phyloP scores from a whole-genome alignment of 345 rosid species.

The Rhizophora apiculata region DNA sequence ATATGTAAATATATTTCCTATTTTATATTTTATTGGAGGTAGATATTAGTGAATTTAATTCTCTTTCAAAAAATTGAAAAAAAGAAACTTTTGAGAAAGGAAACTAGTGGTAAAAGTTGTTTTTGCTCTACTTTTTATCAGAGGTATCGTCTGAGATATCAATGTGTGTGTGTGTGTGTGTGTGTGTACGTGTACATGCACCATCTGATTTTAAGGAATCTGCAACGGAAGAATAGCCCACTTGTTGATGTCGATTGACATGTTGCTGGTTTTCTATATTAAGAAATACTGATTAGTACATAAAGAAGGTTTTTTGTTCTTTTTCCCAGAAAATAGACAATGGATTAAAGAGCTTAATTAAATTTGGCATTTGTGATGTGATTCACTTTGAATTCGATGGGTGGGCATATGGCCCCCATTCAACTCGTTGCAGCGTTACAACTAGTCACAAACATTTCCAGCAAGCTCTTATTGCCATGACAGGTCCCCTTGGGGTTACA shows the following conservation, averaged over 20 bases:
- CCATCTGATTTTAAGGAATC: too few species aligned
- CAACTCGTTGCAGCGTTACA: neutral
- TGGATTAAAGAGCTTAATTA: constrained; percentile 14
- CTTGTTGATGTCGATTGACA: neutral
- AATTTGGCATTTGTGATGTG: constrained; percentile 10
- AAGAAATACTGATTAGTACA: neutral
- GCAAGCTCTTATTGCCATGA: neutral
- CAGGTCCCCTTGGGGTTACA: neutral
- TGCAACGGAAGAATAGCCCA: too few species aligned
- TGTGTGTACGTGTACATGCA: neutral
- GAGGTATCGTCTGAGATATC: too few species aligned
- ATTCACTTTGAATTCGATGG: neutral
- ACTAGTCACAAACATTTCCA: constrained; percentile 11
- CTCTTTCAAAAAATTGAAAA: too few species aligned
- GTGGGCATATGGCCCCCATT: neutral
- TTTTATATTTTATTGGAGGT: too few species aligned
- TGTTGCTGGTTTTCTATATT: constrained; percentile 4
- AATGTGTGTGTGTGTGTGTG: neutral
- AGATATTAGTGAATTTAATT: too few species aligned
- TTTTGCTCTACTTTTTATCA: too few species aligned
- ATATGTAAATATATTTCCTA: too few species aligned
- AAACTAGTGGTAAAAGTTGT: too few species aligned
- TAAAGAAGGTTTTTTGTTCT: constrained; percentile 9
- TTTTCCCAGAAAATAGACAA: constrained; percentile 1
- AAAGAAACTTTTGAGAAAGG: too few species aligned